Percentiles rank a stretch among this genome's conserved stretches.
Conservation (phyloP, 2,329 filamentous ascomycete genomes). For the Bisporella sp. region DNA sequence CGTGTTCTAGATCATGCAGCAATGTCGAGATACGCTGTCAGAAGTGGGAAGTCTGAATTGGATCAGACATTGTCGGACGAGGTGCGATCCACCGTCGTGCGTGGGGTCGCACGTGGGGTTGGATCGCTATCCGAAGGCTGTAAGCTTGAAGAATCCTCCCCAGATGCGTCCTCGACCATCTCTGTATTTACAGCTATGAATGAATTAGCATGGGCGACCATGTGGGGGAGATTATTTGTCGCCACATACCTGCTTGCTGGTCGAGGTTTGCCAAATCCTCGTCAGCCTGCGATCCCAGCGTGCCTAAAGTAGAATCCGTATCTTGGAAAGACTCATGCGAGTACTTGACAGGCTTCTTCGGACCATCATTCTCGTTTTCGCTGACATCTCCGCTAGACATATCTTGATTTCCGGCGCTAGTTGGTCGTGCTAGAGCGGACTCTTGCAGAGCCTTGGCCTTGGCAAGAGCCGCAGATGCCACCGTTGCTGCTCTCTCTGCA, state of each 20-base stretch:
- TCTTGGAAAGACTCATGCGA: conserved; percentile 13
- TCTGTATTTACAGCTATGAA: not conserved
- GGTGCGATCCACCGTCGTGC: not conserved
- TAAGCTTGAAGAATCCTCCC: not conserved
- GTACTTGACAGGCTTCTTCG: conserved; percentile 10
- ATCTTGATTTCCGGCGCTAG: conserved; percentile 20
- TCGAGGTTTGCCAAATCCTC: conserved; percentile 6
- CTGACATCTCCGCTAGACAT: conserved; percentile 21
- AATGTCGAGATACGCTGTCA: not conserved
- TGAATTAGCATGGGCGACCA: not conserved
- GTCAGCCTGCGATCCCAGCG: conserved; percentile 9
- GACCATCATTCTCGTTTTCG: conserved; percentile 22
- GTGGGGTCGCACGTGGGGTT: not conserved
- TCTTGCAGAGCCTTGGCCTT: conserved; percentile 24
- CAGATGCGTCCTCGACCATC: not conserved
- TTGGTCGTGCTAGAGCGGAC: conserved; percentile 21
- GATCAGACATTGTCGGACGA: not conserved
- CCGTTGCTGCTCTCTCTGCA: conserved; percentile 62
- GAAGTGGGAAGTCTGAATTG: too few relatives aligned
- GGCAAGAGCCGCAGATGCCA: conserved; percentile 34
- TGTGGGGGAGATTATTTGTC: not conserved
- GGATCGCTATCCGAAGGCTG: not conserved
- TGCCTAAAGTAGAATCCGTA: conserved; percentile 6
- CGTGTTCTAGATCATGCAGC: not conserved
- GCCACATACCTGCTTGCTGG: not conserved